Conservation (phyloP, 805 yeast species). For the Zygosaccharomyces siamensis region DNA sequence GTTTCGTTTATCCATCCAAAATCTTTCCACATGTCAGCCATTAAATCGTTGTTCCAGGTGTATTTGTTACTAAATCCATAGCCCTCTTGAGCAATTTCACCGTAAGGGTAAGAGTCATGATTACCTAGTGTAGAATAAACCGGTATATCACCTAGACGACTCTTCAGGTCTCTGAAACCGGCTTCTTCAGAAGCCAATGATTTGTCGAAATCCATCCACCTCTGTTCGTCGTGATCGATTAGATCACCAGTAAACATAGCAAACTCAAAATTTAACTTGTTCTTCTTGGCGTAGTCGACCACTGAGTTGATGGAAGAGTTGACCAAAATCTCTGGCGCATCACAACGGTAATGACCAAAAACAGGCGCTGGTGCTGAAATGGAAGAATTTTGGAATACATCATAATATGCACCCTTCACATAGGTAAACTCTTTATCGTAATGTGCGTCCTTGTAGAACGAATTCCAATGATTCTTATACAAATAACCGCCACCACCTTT, state of each 20-base stretch:
- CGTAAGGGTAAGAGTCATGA: slow-evolving; percentile 71
- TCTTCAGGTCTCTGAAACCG: slow-evolving; percentile 50
- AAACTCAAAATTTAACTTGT: slow-evolving; percentile 46
- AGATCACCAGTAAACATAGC: slow-evolving; percentile 70
- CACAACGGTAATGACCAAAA: slow-evolving; percentile 61
- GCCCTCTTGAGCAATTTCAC: slow-evolving; percentile 54
- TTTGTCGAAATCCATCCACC: slow-evolving; percentile 43
- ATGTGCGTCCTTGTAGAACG: slow-evolving; percentile 31
- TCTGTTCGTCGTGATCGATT: slow-evolving; percentile 59
- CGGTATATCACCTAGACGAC: slow-evolving; percentile 46
- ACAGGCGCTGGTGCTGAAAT: slow-evolving; percentile 51
- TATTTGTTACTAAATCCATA: slow-evolving; percentile 43
- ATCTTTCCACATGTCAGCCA: slow-evolving; percentile 47
- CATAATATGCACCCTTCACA: slow-evolving; percentile 28
- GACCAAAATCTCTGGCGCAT: slow-evolving; percentile 57
- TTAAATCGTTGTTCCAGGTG: slow-evolving; percentile 45
- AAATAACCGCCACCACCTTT: slow-evolving; percentile 26
- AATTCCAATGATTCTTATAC: slow-evolving; percentile 20
- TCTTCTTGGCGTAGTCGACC: slow-evolving; percentile 32
- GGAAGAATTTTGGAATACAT: slow-evolving; percentile 25
- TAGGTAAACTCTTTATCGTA: slow-evolving; percentile 29
- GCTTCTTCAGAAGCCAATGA: slow-evolving; percentile 51
- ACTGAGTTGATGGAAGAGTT: slow-evolving; percentile 52
- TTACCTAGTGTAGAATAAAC: slow-evolving; percentile 62
- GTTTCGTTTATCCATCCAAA: slow-evolving; percentile 41